phyloP scores from a whole-genome alignment of 2,329 filamentous ascomycete genomes.

The Pezicula neosporulosa region DNA sequence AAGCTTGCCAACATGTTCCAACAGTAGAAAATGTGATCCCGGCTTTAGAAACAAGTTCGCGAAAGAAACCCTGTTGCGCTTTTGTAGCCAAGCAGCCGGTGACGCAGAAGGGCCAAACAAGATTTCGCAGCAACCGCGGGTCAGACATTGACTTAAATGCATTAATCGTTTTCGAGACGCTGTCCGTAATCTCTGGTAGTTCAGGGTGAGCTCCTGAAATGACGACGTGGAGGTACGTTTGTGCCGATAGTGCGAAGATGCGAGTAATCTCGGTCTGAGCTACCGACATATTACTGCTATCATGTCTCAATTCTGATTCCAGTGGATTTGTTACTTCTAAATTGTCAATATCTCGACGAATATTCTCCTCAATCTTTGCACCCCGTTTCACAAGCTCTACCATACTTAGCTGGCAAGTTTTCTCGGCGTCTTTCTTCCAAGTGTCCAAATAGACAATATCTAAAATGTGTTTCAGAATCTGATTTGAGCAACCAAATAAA shows the following conservation, averaged over 20 bases:
- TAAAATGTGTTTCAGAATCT: not conserved
- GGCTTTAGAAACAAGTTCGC: not conserved
- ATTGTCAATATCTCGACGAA: not conserved
- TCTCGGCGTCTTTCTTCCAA: not conserved
- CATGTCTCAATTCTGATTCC: not conserved
- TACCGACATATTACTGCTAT: not conserved
- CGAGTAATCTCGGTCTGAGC: not conserved
- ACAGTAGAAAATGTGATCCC: not conserved
- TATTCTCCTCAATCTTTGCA: not conserved
- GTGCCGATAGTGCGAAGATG: not conserved
- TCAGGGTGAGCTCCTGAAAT: not conserved
- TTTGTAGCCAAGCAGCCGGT: not conserved
- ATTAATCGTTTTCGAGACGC: not conserved
- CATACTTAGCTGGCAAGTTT: not conserved
- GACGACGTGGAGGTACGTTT: not conserved
- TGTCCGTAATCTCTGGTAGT: not conserved
- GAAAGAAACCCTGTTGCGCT: not conserved
- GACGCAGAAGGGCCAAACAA: not conserved
- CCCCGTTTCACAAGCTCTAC: not conserved
- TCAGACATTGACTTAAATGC: not conserved
- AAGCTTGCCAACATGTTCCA: not conserved
- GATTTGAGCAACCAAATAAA: not conserved
- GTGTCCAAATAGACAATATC: not conserved
- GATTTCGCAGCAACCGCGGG: not conserved
- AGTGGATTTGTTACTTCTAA: not conserved